Conservation (phyloP, 2,329 filamentous ascomycete species). For the Dichotomopilus funicola region DNA sequence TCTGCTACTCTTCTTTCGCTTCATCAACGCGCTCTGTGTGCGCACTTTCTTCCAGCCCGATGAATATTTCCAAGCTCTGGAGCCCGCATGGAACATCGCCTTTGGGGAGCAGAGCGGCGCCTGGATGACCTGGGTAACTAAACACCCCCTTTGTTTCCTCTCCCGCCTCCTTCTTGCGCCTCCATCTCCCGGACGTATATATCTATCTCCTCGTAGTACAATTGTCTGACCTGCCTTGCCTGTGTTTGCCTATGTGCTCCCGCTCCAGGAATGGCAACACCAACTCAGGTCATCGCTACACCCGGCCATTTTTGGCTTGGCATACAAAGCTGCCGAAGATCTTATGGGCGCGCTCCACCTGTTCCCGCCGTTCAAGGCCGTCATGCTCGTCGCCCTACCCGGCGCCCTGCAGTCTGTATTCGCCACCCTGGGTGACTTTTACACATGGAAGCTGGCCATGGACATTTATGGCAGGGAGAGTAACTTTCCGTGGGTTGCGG, state of each 20-base stretch:
- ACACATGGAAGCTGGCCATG: slow-evolving; percentile 75
- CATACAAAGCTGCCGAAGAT: slow-evolving; percentile 59
- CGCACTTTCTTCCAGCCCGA: slow-evolving; percentile 96
- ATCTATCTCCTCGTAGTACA: not conserved
- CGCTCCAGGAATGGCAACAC: slow-evolving; percentile 79
- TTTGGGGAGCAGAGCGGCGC: slow-evolving; percentile 73
- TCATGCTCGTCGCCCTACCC: slow-evolving; percentile 65
- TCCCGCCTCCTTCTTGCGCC: not conserved
- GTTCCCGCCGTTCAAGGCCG: slow-evolving; percentile 50
- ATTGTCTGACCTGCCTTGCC: not conserved
- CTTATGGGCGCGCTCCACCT: slow-evolving; percentile 49
- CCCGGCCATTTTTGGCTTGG: slow-evolving; percentile 73
- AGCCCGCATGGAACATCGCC: slow-evolving; percentile 85
- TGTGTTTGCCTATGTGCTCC: not conserved
- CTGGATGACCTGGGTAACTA: slow-evolving; percentile 88
- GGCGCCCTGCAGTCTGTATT: slow-evolving; percentile 70
- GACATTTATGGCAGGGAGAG: slow-evolving; percentile 63
- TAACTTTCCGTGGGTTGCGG: slow-evolving; percentile 61
- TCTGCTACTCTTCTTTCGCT: slow-evolving; percentile 59
- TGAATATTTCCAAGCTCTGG: slow-evolving; percentile 92
- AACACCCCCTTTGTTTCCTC: slow-evolving; percentile 7
- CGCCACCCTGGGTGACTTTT: slow-evolving; percentile 75
- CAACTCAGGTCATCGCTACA: slow-evolving; percentile 86
- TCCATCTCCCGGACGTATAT: too few relatives aligned
- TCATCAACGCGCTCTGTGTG: slow-evolving; percentile 71